phyloP scores from a whole-genome alignment of 257 asterid genomes.

The Solanum virginianum region DNA sequence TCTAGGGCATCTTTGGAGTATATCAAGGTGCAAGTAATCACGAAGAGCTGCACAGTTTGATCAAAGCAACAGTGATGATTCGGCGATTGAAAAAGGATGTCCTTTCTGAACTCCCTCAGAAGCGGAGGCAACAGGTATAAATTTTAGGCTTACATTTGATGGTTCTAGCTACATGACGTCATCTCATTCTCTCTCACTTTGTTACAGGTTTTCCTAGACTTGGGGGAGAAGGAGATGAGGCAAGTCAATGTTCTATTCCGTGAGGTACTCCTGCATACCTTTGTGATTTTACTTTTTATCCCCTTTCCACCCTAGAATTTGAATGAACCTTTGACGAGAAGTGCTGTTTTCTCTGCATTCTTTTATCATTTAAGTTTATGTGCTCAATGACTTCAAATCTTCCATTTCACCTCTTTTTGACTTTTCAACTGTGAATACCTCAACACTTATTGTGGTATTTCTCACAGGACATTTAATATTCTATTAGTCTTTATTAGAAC shows the following conservation, averaged over 20 bases:
- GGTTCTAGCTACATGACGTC: not conserved
- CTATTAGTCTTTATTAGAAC: not conserved
- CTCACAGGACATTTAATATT: not conserved
- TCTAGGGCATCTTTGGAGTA: slow-evolving; percentile 73
- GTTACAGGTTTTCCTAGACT: slow-evolving; percentile 73
- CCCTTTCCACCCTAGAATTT: not conserved
- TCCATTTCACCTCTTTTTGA: not conserved
- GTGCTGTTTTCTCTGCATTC: not conserved
- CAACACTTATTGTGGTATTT: not conserved
- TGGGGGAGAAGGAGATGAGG: slow-evolving; percentile 72
- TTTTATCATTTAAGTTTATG: not conserved
- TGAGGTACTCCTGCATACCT: slow-evolving; percentile 41
- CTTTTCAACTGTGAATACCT: not conserved
- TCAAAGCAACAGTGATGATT: slow-evolving; percentile 88
- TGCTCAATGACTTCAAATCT: not conserved
- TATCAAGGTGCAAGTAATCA: slow-evolving; percentile 98
- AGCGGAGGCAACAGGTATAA: slow-evolving; percentile 85
- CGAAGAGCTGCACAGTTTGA: slow-evolving; percentile 91
- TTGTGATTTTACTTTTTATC: not conserved
- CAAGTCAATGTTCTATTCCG: slow-evolving; percentile 60
- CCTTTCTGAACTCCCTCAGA: slow-evolving; percentile 80
- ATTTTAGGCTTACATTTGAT: not conserved
- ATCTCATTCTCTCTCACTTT: slow-evolving; percentile 6
- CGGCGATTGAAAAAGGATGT: slow-evolving; percentile 95
- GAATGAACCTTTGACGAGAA: not conserved